These are phyloP conservation scores for Globisporangium paroecandrum DNA, from an alignment of 352 stramenopile species.

Conservation along the genomic window DNA sequence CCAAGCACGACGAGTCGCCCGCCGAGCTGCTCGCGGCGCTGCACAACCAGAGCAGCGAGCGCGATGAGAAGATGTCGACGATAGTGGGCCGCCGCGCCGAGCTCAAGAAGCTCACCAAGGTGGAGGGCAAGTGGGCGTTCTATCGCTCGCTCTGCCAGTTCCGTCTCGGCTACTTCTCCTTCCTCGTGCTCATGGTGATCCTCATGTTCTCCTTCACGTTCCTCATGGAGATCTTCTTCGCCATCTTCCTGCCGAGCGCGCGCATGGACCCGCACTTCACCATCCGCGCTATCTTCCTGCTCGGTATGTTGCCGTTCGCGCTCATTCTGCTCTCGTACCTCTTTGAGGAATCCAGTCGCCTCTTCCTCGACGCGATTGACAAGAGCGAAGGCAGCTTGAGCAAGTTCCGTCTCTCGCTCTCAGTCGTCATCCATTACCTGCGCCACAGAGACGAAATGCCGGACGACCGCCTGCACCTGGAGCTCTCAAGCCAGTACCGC, in stretches of 20 bases:
- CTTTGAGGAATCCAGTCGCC: conserved; percentile 78
- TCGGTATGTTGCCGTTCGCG: conserved; percentile 67
- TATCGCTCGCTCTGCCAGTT: conserved; percentile 83
- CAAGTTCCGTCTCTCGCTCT: conserved; percentile 83
- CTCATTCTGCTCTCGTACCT: conserved; percentile 85
- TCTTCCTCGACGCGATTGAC: conserved; percentile 86
- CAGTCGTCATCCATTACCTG: conserved; percentile 83
- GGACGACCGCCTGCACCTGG: conserved; percentile 62
- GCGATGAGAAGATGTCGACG: conserved; percentile 57
- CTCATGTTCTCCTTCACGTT: conserved; percentile 89
- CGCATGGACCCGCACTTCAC: conserved; percentile 70
- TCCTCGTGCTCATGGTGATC: conserved; percentile 87
- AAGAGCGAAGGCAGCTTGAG: conserved; percentile 73
- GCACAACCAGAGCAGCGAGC: conserved; percentile 30
- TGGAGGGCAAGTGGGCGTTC: conserved; percentile 60
- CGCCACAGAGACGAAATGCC: conserved; percentile 80
- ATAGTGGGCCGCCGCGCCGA: conserved; percentile 55
- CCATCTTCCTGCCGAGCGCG: conserved; percentile 84
- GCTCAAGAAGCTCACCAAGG: conserved; percentile 62
- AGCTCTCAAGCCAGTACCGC: conserved; percentile 45
- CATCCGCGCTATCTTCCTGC: conserved; percentile 60
- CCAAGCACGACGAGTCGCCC: conserved; percentile 15
- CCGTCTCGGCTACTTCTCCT: conserved; percentile 85
- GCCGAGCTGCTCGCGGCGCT: conserved; percentile 18
- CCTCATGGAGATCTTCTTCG: conserved; percentile 90